Base-by-base conservation (phyloP, 768 basidiomycete species). In the Dioszegia aurantiaca region DNA sequence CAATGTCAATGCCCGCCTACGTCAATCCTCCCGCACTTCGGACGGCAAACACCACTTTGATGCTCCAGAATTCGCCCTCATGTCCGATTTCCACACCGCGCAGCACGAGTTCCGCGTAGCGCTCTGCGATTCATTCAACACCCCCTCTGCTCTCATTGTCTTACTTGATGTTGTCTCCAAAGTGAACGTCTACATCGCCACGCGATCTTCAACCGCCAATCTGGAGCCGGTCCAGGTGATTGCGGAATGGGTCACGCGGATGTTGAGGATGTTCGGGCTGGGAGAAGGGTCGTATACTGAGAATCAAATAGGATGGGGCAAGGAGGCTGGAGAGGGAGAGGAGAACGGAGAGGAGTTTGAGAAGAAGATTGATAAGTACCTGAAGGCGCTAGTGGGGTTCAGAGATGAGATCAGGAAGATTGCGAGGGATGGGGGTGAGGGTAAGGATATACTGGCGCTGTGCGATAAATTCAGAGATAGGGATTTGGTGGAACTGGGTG, bases 51-150 rank as follows among this genome's bases (percentile, higher is more conserved):
- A 82, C 54, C 75, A 79, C 61, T 79, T 75, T 60, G 72, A 80
- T 24, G 62, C 64, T 21, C 78, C 79, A 4, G 95, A 99, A 76
- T 81, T 79, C 44, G 85, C 87, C 39, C 77, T 98, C 46, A 81
- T 83, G 46, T 79, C 79, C 39, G 82, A 80, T 89, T 92, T 93
- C 33, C 81, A 87, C 63, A 79, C 84, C 53, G 84, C 85, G 45
- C 93, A 93, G 74, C 65, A 81, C 40, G 81, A 83, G 8, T 94
- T 99, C 82, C 85, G 90, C 53, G 81, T 79, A 12, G 89, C 92
- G 0, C 85, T 99, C 45, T 93, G 88, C 77, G 94, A 99, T 76
- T 97, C 93, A 0, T 95, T 98, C 82, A 93, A 98, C 75, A 98
- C 95, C 0, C 90, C 92, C 2, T 81, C 79, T 17, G 93, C 91